Percentiles rank a stretch among this genome's conserved stretches.
Evolutionary conservation across 306 rosid genomes (phyloP).

Genomic region (Vigna hirtella): DNA sequence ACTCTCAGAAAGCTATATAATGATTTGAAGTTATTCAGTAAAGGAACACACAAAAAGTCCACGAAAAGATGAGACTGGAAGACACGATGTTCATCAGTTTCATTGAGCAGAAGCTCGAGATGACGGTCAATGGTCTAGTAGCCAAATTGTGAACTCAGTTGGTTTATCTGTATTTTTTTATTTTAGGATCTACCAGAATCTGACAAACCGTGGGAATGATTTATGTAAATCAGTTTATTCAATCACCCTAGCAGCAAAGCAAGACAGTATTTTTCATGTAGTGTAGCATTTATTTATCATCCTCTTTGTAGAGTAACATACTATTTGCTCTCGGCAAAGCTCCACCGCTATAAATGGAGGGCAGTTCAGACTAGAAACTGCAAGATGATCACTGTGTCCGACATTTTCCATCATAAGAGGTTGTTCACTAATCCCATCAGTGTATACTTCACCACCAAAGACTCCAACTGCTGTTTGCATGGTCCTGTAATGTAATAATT

Average conservation of each 20-base stretch:
- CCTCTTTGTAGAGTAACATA: conserved; percentile 38
- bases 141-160: background rate
- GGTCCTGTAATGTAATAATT: conserved; percentile 65
- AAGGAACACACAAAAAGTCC: background rate
- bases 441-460: conserved; percentile 74
- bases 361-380: conserved; percentile 69
- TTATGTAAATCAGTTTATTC: conserved; percentile 25
- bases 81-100: conserved; percentile 18
- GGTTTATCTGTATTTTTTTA: conserved; percentile 11
- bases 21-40: background rate
- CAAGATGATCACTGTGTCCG: conserved; percentile 68
- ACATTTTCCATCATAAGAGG: conserved; percentile 77
- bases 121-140: conserved; percentile 12
- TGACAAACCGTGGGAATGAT: conserved; percentile 22
- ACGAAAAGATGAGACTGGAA: background rate
- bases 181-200: conserved; percentile 14
- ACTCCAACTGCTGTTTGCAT: conserved; percentile 96
- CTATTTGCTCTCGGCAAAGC: conserved; percentile 88
- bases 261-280: background rate
- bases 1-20: background rate
- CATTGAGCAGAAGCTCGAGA: conserved; percentile 14
- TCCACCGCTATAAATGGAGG: conserved; percentile 84
- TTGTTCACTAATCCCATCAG: conserved; percentile 58
- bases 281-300: conserved; percentile 16
- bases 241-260: conserved; percentile 24